These are phyloP conservation scores for Sporothrix schenckii DNA, from an alignment of 2,329 filamentous ascomycete species.

Conservation along the genomic window DNA sequence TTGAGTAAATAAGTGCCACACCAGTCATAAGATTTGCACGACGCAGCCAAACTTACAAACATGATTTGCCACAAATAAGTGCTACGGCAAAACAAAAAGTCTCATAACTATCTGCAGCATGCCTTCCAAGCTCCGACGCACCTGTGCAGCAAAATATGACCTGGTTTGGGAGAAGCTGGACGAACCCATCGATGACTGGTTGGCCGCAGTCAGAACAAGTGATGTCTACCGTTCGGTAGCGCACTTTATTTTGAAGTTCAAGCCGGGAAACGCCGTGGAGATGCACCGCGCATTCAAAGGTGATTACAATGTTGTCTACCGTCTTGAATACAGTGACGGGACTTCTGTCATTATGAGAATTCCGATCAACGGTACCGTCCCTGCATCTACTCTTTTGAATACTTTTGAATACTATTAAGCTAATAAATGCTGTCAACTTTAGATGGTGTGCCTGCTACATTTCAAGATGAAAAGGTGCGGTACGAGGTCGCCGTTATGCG, in stretches of 20 bases:
- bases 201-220: not conserved
- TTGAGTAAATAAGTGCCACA: no score
- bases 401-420: no score
- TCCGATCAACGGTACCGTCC: slow-evolving; percentile 31
- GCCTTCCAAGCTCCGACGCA: not conserved
- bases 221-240: not conserved
- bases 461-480: slow-evolving; percentile 45
- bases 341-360: slow-evolving; percentile 42
- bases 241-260: slow-evolving; percentile 31
- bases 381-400: no score
- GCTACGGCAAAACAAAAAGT: no score
- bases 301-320: slow-evolving; percentile 42
- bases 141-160: slow-evolving; percentile 2
- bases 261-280: slow-evolving; percentile 35
- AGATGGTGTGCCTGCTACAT: slow-evolving; percentile 29
- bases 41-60: no score
- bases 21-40: no score
- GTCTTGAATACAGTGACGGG: slow-evolving; percentile 43
- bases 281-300: slow-evolving; percentile 40
- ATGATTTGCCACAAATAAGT: no score
- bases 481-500: slow-evolving; percentile 45
- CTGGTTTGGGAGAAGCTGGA: slow-evolving; percentile 21
- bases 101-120: not conserved
- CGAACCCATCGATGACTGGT: slow-evolving; percentile 2
- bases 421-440: no score